Evolutionary conservation across 352 stramenopile genomes (phyloP), one percentile per base, ranked within the genome.

Genomic region (Phytophthora litchii): DNA sequence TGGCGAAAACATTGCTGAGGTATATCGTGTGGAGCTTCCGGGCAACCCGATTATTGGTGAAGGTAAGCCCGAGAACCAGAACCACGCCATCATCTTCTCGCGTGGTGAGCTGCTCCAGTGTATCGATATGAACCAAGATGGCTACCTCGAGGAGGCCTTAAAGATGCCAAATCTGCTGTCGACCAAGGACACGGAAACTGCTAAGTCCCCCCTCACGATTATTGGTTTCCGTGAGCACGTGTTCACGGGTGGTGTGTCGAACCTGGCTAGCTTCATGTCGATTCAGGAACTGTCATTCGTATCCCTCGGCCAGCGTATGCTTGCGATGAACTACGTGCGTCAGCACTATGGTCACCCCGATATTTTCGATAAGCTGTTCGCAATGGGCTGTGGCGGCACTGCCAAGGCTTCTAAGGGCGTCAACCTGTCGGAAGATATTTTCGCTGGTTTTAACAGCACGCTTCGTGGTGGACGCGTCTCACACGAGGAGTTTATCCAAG

Each of bases 71-170:
- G 85, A 94, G 47, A 95, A 95, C 78, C 87, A 96, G 57, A 96
- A 96, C 66, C 85, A 94, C 49, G 87, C 87, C 9, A 86, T 96
- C 40, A 87, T 94, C 29, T 96, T 96, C 59, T 91, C 85, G 47
- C 83, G 85, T 34, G 87, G 87, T 34, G 87, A 96, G 48, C 64
- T 92, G 40, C 56, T 96, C 4, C 87, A 96, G 73, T 92, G 82
- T 89, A 96, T 96, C 43, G 87, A 96, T 84, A 94, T 94, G 87
- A 96, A 96, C 64, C 87, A 96, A 63, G 87, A 96, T 38, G 80
- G 76, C 0, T 94, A 94, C 64, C 65, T 94, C 1, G 87, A 96
- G 56, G 85, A 94, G 54, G 83, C 68, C 23, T 45, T 96, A 40
- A 94, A 94, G 78, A 88, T 95, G 74, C 84, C 84, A 16, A 94